These are phyloP conservation scores for Polytrichum commune DNA, from an alignment of 225 moss, liverwort and hornwort genomes.

Conservation along the genomic window DNA sequence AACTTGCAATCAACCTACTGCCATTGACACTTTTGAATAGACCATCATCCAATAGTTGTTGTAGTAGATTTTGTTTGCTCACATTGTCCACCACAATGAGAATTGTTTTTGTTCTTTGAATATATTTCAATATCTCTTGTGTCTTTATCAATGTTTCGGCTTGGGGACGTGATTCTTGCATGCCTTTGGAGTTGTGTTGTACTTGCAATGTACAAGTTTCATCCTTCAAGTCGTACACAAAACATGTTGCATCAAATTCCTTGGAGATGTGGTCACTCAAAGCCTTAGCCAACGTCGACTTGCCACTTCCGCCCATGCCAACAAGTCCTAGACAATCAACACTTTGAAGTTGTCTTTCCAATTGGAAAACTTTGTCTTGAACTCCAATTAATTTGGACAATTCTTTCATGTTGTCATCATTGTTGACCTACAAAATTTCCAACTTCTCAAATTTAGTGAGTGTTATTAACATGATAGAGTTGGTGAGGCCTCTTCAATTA, in stretches of 20 bases:
- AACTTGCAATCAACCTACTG: neutral
- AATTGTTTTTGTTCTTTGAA: too few relatives aligned
- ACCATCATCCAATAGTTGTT: neutral
- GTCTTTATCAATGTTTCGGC: too few relatives aligned
- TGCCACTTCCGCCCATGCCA: neutral
- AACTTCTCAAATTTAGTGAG: neutral
- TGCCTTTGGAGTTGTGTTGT: neutral
- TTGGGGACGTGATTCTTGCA: too few relatives aligned
- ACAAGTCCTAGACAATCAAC: neutral
- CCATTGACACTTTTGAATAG: neutral
- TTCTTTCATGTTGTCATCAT: neutral
- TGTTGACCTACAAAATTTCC: neutral
- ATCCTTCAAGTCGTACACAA: neutral
- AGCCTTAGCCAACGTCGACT: neutral
- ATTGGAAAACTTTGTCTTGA: neutral
- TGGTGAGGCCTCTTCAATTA: neutral
- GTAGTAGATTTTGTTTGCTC: neutral
- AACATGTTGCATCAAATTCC: neutral
- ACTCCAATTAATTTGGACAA: neutral
- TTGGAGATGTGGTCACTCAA: neutral
- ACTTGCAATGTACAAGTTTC: neutral
- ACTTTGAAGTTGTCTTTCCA: neutral
- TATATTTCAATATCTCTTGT: too few relatives aligned
- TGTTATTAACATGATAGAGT: neutral
- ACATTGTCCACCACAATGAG: too few relatives aligned